phyloP scores from a whole-genome alignment of 192 early-diverging fungal species.

The Mortierella alpina region DNA sequence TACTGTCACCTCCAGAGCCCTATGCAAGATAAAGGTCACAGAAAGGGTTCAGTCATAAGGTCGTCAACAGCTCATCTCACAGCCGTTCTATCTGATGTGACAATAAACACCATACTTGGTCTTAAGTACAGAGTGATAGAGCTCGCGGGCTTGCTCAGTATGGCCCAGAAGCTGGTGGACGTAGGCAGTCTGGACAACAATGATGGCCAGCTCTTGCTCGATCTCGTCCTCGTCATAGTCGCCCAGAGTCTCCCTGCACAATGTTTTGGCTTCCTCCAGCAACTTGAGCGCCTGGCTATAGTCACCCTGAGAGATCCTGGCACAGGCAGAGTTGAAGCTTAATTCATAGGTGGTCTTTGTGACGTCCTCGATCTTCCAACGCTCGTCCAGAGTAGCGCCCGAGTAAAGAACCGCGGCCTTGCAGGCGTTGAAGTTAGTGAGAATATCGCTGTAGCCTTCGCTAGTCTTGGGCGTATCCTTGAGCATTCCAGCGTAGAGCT shows the following conservation, averaged over 20 bases:
- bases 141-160: slow-evolving; percentile 61
- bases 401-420: slow-evolving; percentile 62
- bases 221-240: slow-evolving; percentile 73
- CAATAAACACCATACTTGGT: slow-evolving; percentile 54
- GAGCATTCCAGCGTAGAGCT: slow-evolving; percentile 56
- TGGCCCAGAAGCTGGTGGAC: slow-evolving; percentile 72
- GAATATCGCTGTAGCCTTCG: slow-evolving; percentile 60
- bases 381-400: slow-evolving; percentile 34
- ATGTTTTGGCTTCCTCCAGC: slow-evolving; percentile 62
- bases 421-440: slow-evolving; percentile 63
- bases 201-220: slow-evolving; percentile 71
- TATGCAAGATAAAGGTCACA: slow-evolving; percentile 19
- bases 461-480: slow-evolving; percentile 53
- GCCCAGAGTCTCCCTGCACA: slow-evolving; percentile 62
- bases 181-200: slow-evolving; percentile 74
- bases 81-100: too few species aligned
- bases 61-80: too few species aligned
- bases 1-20: slow-evolving; percentile 64
- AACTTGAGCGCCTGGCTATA: slow-evolving; percentile 62
- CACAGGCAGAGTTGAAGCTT: slow-evolving; percentile 74
- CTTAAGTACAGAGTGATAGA: slow-evolving; percentile 69
- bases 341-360: slow-evolving; percentile 68
- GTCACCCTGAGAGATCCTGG: slow-evolving; percentile 63
- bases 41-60: neutral
- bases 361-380: slow-evolving; percentile 41